phyloP scores from a whole-genome alignment of 2,329 filamentous ascomycete species.

The Neospermospora avenae region DNA sequence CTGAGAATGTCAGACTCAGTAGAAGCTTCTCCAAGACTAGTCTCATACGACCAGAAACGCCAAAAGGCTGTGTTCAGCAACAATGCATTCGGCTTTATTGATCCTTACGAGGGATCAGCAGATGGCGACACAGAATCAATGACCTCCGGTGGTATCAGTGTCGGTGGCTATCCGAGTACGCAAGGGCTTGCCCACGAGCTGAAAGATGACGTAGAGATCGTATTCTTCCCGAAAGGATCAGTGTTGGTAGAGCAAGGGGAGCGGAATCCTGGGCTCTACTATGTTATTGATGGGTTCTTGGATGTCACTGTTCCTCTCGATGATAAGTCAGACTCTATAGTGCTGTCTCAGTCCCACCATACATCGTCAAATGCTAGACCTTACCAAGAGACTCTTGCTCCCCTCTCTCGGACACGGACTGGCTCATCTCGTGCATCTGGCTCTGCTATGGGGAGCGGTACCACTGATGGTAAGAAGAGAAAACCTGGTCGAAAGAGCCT shows the following conservation, averaged over 20 bases:
- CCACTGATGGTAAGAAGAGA: slow-evolving; percentile 37
- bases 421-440: slow-evolving; percentile 37
- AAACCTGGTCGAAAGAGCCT: slow-evolving; percentile 65
- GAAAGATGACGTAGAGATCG: slow-evolving; percentile 90
- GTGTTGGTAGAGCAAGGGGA: slow-evolving; percentile 96
- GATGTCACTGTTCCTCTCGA: slow-evolving; percentile 83
- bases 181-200: slow-evolving; percentile 72
- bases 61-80: slow-evolving; percentile 76
- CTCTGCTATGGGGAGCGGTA: slow-evolving; percentile 25
- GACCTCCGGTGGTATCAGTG: slow-evolving; percentile 64
- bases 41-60: slow-evolving; percentile 77
- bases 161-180: slow-evolving; percentile 57
- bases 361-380: slow-evolving; percentile 21
- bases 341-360: slow-evolving; percentile 30
- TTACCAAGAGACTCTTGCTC: slow-evolving; percentile 40
- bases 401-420: slow-evolving; percentile 43
- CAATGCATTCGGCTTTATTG: slow-evolving; percentile 88
- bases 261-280: slow-evolving; percentile 93
- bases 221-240: slow-evolving; percentile 93
- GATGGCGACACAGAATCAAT: slow-evolving; percentile 88
- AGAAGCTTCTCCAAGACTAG: slow-evolving; percentile 79
- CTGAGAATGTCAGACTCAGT: slow-evolving; percentile 69
- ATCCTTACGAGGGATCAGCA: slow-evolving; percentile 70
- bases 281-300: slow-evolving; percentile 94
- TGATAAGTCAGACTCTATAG: slow-evolving; percentile 30